Base-by-base conservation (phyloP, 805 yeast genomes). In the Metschnikowia continentalis region DNA sequence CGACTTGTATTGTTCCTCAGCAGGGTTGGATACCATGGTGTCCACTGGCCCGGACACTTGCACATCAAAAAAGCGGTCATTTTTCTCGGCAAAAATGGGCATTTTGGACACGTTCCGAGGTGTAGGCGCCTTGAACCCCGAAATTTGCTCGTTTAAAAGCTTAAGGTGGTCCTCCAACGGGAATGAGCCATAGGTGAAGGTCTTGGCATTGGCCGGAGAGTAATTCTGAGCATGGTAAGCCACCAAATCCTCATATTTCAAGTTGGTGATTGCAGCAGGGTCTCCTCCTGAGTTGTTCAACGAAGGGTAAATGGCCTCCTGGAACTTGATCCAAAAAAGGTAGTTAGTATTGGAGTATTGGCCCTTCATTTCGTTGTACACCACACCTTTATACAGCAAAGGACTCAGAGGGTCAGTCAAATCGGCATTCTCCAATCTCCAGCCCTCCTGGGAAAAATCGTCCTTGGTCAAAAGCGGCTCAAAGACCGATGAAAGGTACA, bases 321-420 rank as follows among this genome's bases (percentile, higher is more conserved):
- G 90, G 72, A 84, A 92, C 55, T 84, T 81, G 61, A 85, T 88
- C 81, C 91, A 92, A 65, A 78, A 90, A 55, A 84, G 79, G 67
- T 94, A 94, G 2, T 91, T 81, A 0, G 96, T 81, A 66, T 90
- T 92, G 0, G 96, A 87, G 63, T 89, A 81, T 68, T 92, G 97
- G 7, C 99, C 99, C 69, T 94, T 94, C 99, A 94, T 94, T 70
- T 94, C 99, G 65, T 94, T 94, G 66, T 88, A 94, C 2, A 94
- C 99, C 33, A 94, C 99, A 42, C 99, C 99, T 68, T 94, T 94
- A 68, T 90, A 89, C 3, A 73, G 74, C 39, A 94, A 63, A 1
- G 89, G 87, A 13, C 88, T 76, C 0, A 60, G 52, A 14, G 72
- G 70, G 63, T 91, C 90, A 6, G 76, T 67, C 5, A 82, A 68